Conservation (phyloP, 208 protist species). For the Trypanosoma avium region DNA sequence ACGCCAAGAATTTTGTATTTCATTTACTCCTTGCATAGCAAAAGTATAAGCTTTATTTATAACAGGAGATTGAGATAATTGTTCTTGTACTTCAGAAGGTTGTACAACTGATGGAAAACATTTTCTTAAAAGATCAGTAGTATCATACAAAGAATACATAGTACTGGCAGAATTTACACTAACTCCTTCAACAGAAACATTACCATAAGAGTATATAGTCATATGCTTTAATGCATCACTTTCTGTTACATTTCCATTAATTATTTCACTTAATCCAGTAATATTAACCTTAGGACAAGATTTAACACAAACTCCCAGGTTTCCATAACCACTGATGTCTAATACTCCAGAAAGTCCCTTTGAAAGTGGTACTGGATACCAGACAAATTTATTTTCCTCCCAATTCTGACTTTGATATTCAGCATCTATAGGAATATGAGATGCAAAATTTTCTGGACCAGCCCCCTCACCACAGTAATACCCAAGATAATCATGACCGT, state of each 20-base stretch:
- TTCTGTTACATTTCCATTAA: not conserved
- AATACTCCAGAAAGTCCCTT: not conserved
- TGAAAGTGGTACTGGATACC: constrained; percentile 23
- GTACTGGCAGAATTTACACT: not conserved
- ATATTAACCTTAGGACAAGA: constrained; percentile 18
- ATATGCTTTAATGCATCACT: not conserved
- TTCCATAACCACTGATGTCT: not conserved
- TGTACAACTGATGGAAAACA: constrained; percentile 22
- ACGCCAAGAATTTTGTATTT: constrained; percentile 21
- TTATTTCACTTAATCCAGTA: not conserved
- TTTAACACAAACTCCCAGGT: constrained; percentile 30
- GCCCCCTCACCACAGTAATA: constrained; percentile 31
- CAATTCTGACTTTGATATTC: constrained; percentile 26
- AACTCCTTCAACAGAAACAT: not conserved
- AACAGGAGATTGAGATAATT: constrained; percentile 7
- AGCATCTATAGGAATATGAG: constrained; percentile 7
- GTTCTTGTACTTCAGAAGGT: constrained; percentile 7
- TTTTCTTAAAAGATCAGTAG: constrained; percentile 3
- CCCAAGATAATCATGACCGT: constrained; percentile 40
- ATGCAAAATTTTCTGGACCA: constrained; percentile 9
- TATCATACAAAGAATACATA: constrained; percentile 24
- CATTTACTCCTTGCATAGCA: constrained; percentile 14
- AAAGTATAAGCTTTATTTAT: constrained; percentile 15
- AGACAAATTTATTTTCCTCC: constrained; percentile 31
- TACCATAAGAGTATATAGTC: constrained; percentile 34